phyloP scores from a whole-genome alignment of 2,329 filamentous ascomycete genomes.

The Xylogone sp. region DNA sequence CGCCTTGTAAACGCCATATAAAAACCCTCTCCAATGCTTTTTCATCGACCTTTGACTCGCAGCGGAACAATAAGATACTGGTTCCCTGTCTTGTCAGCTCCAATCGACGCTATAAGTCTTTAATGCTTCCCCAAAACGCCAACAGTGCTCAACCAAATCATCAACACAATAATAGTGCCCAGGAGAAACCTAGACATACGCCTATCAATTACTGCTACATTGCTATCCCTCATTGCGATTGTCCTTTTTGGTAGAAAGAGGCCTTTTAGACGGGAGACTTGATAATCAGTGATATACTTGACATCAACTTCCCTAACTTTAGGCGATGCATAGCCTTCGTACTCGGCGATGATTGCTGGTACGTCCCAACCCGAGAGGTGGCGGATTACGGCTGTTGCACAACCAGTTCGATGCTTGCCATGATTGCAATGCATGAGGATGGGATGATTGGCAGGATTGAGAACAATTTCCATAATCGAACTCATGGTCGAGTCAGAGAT shows the following conservation, averaged over 20 bases:
- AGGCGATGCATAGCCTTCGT: constrained; percentile 59
- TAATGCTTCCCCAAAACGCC: background rate
- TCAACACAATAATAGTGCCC: background rate
- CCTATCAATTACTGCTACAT: background rate
- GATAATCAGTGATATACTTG: constrained; percentile 51
- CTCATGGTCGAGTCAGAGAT: constrained; percentile 66
- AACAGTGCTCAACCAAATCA: background rate
- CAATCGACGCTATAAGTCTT: background rate
- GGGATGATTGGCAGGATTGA: constrained; percentile 72
- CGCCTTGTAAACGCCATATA: background rate
- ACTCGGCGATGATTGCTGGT: constrained; percentile 65
- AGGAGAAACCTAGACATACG: background rate
- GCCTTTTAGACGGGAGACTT: constrained; percentile 35
- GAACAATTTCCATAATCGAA: constrained; percentile 65
- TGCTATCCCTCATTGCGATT: background rate
- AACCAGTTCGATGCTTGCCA: constrained; percentile 88
- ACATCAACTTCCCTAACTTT: constrained; percentile 59
- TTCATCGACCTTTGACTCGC: background rate
- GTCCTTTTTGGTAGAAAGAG: constrained; percentile 24
- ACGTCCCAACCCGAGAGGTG: constrained; percentile 67
- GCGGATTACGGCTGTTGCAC: constrained; percentile 76
- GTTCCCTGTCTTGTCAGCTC: background rate
- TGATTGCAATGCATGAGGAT: constrained; percentile 91
- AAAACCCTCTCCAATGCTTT: background rate
- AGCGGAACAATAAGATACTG: background rate